phyloP scores from a whole-genome alignment of 768 basidiomycete species.

The Psilocybe azurescens region DNA sequence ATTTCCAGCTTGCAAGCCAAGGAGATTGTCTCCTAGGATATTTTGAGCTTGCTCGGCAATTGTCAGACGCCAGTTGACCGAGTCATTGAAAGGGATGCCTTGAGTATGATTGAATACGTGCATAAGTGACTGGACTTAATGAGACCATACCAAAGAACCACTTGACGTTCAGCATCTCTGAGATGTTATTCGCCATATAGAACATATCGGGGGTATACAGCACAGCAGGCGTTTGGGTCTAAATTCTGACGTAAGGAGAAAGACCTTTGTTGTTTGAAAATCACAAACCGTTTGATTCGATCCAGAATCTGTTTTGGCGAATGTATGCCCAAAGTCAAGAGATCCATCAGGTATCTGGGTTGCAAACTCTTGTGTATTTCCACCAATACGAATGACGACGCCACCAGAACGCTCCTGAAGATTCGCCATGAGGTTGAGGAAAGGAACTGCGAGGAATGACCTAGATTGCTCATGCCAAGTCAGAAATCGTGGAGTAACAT shows the following conservation, averaged over 20 bases:
- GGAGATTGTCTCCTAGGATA: slow-evolving; percentile 68
- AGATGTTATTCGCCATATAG: slow-evolving; percentile 66
- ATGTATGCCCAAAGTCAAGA: slow-evolving; percentile 45
- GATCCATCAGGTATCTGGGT: slow-evolving; percentile 45
- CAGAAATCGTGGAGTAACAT: neutral
- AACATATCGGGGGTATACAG: slow-evolving; percentile 72
- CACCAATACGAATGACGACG: slow-evolving; percentile 73
- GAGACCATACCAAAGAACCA: slow-evolving; percentile 60
- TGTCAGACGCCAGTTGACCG: slow-evolving; percentile 51
- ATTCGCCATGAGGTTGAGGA: slow-evolving; percentile 78
- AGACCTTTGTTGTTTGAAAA: neutral
- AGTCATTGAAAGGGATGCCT: slow-evolving; percentile 72
- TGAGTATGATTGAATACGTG: neutral
- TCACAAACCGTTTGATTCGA: slow-evolving; percentile 25
- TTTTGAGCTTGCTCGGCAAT: slow-evolving; percentile 63
- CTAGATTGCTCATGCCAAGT: slow-evolving; percentile 33
- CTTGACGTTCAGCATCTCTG: slow-evolving; percentile 58
- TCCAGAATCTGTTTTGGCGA: slow-evolving; percentile 30
- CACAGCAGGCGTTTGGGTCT: slow-evolving; percentile 72
- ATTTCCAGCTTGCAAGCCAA: slow-evolving; percentile 77
- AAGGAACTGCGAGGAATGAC: slow-evolving; percentile 58
- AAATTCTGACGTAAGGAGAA: neutral
- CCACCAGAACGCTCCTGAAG: slow-evolving; percentile 64
- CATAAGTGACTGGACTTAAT: slow-evolving; percentile 4
- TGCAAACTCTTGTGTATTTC: slow-evolving; percentile 79